These are phyloP conservation scores for Hevea brasiliensis DNA, from an alignment of 345 rosid genomes.

Conservation along the genomic window DNA sequence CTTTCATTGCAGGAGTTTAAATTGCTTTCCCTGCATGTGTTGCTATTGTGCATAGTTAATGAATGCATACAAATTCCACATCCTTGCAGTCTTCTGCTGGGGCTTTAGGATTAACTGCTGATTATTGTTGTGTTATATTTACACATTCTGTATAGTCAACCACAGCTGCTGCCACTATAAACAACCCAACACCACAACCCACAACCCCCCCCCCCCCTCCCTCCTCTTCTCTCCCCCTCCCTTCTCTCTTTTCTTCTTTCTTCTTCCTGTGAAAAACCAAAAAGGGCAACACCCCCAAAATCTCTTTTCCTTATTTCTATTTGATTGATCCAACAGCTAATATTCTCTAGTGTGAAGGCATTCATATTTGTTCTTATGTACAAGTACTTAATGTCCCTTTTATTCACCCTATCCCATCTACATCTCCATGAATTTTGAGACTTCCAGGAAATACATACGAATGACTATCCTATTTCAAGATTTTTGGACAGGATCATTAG, in stretches of 20 bases:
- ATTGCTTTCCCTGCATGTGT: not conserved
- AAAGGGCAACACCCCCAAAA: too few species aligned
- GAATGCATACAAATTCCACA: not conserved
- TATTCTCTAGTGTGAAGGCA: not conserved
- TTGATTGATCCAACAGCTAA: not conserved
- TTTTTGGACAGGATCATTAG: not conserved
- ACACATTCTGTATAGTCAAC: not conserved
- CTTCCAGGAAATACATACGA: not conserved
- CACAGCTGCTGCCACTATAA: not conserved
- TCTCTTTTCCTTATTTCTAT: not conserved
- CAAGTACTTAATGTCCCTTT: too few species aligned
- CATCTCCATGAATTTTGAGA: not conserved
- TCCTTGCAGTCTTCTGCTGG: not conserved
- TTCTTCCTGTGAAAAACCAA: too few species aligned
- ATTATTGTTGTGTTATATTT: not conserved
- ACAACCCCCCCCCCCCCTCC: too few species aligned
- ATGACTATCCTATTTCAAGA: not conserved
- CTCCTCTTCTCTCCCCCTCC: too few species aligned
- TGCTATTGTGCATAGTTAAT: not conserved
- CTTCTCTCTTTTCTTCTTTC: too few species aligned
- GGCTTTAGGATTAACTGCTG: not conserved
- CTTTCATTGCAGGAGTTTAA: not conserved
- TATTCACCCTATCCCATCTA: not conserved
- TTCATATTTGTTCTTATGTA: not conserved
- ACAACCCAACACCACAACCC: too few species aligned